Percentiles rank a stretch among this genome's conserved stretches.
phyloP scores from a whole-genome alignment of 2,329 filamentous ascomycete genomes.

The Curvularia eragrostidis region DNA sequence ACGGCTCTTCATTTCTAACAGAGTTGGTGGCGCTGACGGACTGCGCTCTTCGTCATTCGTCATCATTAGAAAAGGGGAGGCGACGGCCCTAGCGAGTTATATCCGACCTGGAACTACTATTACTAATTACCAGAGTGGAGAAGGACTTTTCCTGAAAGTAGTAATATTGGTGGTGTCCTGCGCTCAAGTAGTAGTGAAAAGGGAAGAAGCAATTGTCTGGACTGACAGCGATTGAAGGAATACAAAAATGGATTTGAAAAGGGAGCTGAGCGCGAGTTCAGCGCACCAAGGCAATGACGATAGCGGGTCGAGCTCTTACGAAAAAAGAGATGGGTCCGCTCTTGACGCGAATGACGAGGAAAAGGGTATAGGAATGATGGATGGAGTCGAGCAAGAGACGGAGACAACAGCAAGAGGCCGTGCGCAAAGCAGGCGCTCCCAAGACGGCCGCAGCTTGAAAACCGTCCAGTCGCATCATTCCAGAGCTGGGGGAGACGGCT shows the following conservation, averaged over 20 bases:
- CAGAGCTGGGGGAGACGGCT: conserved; percentile 48
- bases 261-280: conserved; percentile 15
- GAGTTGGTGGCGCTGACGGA: too few relatives aligned
- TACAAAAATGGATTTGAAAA: not conserved
- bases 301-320: conserved; percentile 22
- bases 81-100: too few relatives aligned
- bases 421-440: conserved; percentile 21
- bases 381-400: conserved; percentile 4
- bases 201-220: not conserved
- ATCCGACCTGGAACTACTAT: too few relatives aligned
- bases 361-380: conserved; percentile 17
- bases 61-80: too few relatives aligned
- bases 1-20: too few relatives aligned
- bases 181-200: not conserved
- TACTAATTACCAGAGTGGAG: too few relatives aligned
- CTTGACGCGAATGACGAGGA: conserved; percentile 22
- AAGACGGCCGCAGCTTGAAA: conserved; percentile 26
- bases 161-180: not conserved
- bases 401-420: conserved; percentile 4
- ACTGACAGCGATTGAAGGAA: not conserved
- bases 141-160: too few relatives aligned
- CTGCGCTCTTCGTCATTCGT: too few relatives aligned
- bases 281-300: conserved; percentile 13
- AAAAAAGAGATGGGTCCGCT: conserved; percentile 16
- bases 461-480: conserved; percentile 44